Percentiles rank a stretch among this genome's conserved stretches.
phyloP scores from a whole-genome alignment of 1,284 basidiomycete species.

The Meripilus lineatus region DNA sequence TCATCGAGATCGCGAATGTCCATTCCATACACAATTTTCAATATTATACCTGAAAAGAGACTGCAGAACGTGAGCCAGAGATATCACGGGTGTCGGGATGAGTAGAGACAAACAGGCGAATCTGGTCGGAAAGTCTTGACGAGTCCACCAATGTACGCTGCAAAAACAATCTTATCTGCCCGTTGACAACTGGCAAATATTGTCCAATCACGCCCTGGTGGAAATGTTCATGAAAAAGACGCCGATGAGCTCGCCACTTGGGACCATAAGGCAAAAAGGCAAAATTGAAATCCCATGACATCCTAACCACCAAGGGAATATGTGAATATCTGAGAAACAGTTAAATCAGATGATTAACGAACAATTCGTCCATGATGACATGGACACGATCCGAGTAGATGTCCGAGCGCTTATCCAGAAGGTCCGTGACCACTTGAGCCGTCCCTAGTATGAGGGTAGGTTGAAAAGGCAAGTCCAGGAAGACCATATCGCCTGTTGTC shows the following conservation, averaged over 20 bases:
- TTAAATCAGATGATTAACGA: neutral
- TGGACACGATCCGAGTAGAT: constrained; percentile 31
- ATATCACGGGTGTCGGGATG: too few species aligned
- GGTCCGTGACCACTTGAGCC: constrained; percentile 24
- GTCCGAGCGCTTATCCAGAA: constrained; percentile 27
- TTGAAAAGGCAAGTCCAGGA: neutral
- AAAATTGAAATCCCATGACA: constrained; percentile 2
- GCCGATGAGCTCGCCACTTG: constrained; percentile 2
- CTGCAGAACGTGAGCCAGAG: too few species aligned
- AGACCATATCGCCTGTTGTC: constrained; percentile 1
- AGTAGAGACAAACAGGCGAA: too few species aligned
- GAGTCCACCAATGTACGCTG: too few species aligned
- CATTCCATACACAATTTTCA: constrained; percentile 17
- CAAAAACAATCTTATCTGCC: too few species aligned
- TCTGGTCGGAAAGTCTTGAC: too few species aligned
- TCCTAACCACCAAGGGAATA: neutral
- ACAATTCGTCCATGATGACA: constrained; percentile 30
- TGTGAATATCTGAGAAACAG: too few species aligned
- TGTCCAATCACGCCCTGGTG: neutral
- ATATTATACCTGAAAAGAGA: too few species aligned
- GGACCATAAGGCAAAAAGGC: constrained; percentile 4
- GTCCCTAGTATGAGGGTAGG: constrained; percentile 28
- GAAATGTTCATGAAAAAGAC: constrained; percentile 6
- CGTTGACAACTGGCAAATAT: constrained; percentile 1
- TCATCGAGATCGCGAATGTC: constrained; percentile 14